phyloP scores from a whole-genome alignment of 2,329 filamentous ascomycete species.

The Sarocladium brachiariae region DNA sequence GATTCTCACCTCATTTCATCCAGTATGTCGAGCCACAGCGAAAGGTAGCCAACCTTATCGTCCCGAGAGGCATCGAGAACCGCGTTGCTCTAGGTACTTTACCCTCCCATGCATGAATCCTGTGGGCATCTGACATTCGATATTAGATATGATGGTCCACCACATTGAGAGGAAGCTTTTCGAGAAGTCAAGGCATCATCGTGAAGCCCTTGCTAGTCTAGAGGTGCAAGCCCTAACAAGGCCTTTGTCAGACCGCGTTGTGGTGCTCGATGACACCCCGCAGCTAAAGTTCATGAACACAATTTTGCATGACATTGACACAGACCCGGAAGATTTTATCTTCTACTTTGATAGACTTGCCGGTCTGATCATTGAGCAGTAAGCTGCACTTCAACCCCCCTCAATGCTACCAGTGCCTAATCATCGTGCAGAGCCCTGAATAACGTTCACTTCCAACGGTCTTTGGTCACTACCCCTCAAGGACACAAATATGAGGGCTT shows the following conservation, averaged over 20 bases:
- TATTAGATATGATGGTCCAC: constrained; percentile 81
- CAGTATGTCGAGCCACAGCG: constrained; percentile 85
- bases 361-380: constrained; percentile 76
- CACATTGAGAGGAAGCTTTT: constrained; percentile 84
- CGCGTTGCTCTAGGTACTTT: constrained; percentile 70
- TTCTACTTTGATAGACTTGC: constrained; percentile 94
- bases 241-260: constrained; percentile 67
- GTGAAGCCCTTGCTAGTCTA: constrained; percentile 68
- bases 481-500: constrained; percentile 66
- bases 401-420: constrained; percentile 4
- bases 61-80: constrained; percentile 92
- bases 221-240: constrained; percentile 65
- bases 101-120: neutral
- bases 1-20: too few relatives aligned
- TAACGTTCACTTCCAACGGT: constrained; percentile 61
- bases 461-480: constrained; percentile 63
- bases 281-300: constrained; percentile 88
- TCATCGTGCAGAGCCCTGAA: constrained; percentile 59
- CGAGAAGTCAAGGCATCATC: constrained; percentile 79
- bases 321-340: constrained; percentile 81
- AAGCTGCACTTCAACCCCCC: constrained; percentile 20
- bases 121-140: neutral
- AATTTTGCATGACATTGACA: constrained; percentile 74
- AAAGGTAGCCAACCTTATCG: constrained; percentile 88
- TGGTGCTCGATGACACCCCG: constrained; percentile 66